phyloP scores from a whole-genome alignment of 2,329 filamentous ascomycete species.

The Dactylonectria macrodidyma region DNA sequence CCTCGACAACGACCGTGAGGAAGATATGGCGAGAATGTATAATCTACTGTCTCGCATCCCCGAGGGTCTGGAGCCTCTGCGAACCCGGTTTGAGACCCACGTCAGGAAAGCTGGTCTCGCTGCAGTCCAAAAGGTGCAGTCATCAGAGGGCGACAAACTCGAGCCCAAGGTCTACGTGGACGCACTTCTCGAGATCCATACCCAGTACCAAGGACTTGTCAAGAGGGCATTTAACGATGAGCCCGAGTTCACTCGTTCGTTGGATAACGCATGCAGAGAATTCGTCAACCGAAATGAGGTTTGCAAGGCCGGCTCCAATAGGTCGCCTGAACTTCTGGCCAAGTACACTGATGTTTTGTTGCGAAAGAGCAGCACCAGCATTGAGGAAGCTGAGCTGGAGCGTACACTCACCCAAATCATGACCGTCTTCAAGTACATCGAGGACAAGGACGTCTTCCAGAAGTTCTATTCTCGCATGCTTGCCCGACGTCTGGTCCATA shows the following conservation, averaged over 20 bases:
- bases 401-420: conserved; percentile 92
- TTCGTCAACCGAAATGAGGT: conserved; percentile 99
- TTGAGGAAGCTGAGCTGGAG: conserved; percentile 95
- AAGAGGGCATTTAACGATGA: conserved; percentile 95
- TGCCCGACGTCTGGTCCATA: conserved; percentile 93
- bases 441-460: conserved; percentile 99
- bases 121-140: conserved; percentile 91
- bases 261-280: conserved; percentile 97
- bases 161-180: conserved; percentile 98
- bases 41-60: conserved; percentile 89
- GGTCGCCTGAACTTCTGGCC: conserved; percentile 93
- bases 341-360: conserved; percentile 95
- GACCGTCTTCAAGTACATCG: conserved; percentile 99
- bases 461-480: conserved; percentile 99
- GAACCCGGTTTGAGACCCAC: conserved; percentile 90
- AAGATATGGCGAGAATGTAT: conserved; percentile 98
- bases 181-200: conserved; percentile 93
- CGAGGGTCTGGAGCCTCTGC: conserved; percentile 90
- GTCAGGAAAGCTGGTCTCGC: conserved; percentile 90
- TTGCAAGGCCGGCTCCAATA: conserved; percentile 93
- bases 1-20: conserved; percentile 93
- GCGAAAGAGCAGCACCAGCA: conserved; percentile 92
- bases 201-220: conserved; percentile 91
- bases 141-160: conserved; percentile 87
- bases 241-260: conserved; percentile 94